Conservation (phyloP, 2,329 filamentous ascomycete species). For the Microdochium nivale region DNA sequence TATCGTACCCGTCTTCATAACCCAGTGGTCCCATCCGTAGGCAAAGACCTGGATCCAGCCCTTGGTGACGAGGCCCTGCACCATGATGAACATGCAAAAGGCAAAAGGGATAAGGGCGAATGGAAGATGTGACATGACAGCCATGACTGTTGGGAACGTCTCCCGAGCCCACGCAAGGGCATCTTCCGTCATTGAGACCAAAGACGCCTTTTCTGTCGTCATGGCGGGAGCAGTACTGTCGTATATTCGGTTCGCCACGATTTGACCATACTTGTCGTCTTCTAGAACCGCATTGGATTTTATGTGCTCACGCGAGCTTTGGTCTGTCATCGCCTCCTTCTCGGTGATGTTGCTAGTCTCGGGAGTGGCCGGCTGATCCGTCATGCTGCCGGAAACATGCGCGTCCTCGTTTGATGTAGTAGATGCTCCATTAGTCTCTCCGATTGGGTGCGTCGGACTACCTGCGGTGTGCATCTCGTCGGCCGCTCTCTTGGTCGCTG, state of each 20-base stretch:
- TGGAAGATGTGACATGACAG: conserved; percentile 57
- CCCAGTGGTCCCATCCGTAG: conserved; percentile 67
- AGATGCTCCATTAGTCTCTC: too few species aligned
- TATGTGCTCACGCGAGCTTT: too few species aligned
- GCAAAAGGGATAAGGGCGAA: conserved; percentile 63
- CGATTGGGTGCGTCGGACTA: too few species aligned
- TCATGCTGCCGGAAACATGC: too few species aligned
- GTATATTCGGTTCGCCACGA: neutral
- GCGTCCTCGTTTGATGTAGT: too few species aligned
- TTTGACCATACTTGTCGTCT: neutral
- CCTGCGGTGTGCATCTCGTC: conserved; percentile 5
- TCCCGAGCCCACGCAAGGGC: conserved; percentile 50
- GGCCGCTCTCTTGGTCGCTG: conserved; percentile 1
- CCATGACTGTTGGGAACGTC: conserved; percentile 62
- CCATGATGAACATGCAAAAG: conserved; percentile 66
- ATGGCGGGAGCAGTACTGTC: neutral
- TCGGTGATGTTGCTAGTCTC: too few species aligned
- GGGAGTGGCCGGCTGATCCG: too few species aligned
- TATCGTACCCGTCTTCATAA: conserved; percentile 57
- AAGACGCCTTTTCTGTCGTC: neutral
- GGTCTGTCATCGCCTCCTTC: too few species aligned
- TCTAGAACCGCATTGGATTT: neutral
- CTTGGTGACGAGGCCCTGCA: conserved; percentile 64
- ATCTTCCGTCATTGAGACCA: conserved; percentile 12
- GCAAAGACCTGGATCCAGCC: conserved; percentile 69